A percentile compares a stretch with the other conserved stretches of the same genome.
These are phyloP conservation scores for Skeletonema tropicum DNA, from an alignment of 108 stramenopile species.

Conservation along the genomic window DNA sequence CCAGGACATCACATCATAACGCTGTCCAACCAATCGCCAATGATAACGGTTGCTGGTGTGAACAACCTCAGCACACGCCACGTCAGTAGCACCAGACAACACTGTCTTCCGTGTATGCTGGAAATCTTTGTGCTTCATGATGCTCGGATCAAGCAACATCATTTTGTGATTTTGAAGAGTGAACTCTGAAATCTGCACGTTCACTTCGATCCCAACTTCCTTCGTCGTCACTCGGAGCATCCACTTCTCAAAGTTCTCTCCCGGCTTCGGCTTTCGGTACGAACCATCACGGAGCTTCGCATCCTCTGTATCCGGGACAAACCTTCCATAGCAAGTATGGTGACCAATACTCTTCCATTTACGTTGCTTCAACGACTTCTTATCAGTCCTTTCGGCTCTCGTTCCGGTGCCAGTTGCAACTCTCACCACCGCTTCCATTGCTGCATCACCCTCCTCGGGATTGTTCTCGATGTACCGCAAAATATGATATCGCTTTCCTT, in stretches of 20 bases:
- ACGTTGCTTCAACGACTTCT: conserved; percentile 77
- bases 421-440: conserved; percentile 95
- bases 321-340: conserved; percentile 91
- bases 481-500: conserved; percentile 90
- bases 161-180: conserved; percentile 98
- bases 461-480: conserved; percentile 91
- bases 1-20: conserved; percentile 97
- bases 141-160: conserved; percentile 90
- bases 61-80: conserved; percentile 97
- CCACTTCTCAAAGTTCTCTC: conserved; percentile 95
- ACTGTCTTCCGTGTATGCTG: conserved; percentile 58
- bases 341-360: conserved; percentile 95
- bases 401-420: conserved; percentile 95
- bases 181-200: conserved; percentile 96
- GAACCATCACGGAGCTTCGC: conserved; percentile 89
- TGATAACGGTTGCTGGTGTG: conserved; percentile 94
- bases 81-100: conserved; percentile 73
- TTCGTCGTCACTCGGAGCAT: conserved; percentile 96
- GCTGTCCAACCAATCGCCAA: conserved; percentile 95
- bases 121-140: conserved; percentile 93
- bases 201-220: conserved; percentile 96
- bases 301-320: conserved; percentile 97
- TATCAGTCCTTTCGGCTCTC: conserved; percentile 59
- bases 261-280: conserved; percentile 78
- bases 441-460: conserved; percentile 83